These are phyloP conservation scores for Thozetella sp. DNA, from an alignment of 495 filamentous ascomycete genomes.

Conservation along the genomic window DNA sequence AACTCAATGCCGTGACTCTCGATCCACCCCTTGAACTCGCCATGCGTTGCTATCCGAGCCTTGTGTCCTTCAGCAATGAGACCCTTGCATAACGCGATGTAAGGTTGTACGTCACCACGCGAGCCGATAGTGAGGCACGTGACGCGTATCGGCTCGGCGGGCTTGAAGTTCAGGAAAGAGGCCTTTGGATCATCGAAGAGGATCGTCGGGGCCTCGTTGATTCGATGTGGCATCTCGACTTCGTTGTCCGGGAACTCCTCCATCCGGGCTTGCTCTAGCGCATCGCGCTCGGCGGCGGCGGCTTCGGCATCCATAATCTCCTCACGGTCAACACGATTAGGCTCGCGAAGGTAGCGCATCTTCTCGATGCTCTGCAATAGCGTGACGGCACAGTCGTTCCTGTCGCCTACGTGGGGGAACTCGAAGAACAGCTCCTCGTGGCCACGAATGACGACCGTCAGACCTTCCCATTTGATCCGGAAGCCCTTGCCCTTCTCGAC, in stretches of 20 bases:
- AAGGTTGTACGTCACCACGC: slow-evolving; percentile 94
- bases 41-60: slow-evolving; percentile 87
- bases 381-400: slow-evolving; percentile 88
- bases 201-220: slow-evolving; percentile 67
- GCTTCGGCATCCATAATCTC: slow-evolving; percentile 72
- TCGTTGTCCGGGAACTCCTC: slow-evolving; percentile 62
- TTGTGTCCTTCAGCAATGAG: slow-evolving; percentile 85
- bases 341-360: slow-evolving; percentile 71
- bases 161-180: slow-evolving; percentile 95
- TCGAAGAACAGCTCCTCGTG: slow-evolving; percentile 98
- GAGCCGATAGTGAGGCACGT: slow-evolving; percentile 97
- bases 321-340: slow-evolving; percentile 66
- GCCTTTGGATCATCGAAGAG: slow-evolving; percentile 90
- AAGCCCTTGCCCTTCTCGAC: slow-evolving; percentile 96
- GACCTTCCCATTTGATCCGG: slow-evolving; percentile 85
- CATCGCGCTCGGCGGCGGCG: slow-evolving; percentile 80
- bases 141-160: slow-evolving; percentile 76
- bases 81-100: slow-evolving; percentile 94
- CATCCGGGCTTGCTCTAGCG: slow-evolving; percentile 76
- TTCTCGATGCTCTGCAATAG: slow-evolving; percentile 76
- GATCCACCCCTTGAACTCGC: slow-evolving; percentile 88
- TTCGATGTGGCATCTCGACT: slow-evolving; percentile 52
- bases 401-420: slow-evolving; percentile 71
- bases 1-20: slow-evolving; percentile 92
- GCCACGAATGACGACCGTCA: slow-evolving; percentile 89